phyloP scores from a whole-genome alignment of 2,329 filamentous ascomycete genomes.

The Fusarium concolor region DNA sequence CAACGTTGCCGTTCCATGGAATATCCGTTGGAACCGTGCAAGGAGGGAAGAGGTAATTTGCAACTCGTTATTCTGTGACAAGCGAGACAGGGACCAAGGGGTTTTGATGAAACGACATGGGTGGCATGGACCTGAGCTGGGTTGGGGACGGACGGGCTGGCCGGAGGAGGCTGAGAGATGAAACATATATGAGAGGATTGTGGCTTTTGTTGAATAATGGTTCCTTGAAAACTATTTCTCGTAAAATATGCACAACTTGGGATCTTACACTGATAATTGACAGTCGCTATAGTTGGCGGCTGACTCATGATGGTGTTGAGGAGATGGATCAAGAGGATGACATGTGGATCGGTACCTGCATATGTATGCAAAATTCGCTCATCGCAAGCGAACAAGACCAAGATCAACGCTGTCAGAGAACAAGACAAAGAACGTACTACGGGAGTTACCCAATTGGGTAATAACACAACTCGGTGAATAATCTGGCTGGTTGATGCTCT shows the following conservation, averaged over 20 bases:
- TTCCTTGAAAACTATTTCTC: not conserved
- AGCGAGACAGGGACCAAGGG: constrained; percentile 29
- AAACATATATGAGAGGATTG: constrained; percentile 19
- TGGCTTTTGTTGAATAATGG: not conserved
- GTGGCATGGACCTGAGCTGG: not conserved
- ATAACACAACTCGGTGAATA: constrained; percentile 15
- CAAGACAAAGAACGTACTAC: not conserved
- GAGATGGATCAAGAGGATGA: not conserved
- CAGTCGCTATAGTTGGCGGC: not conserved
- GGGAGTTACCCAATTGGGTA: constrained; percentile 21
- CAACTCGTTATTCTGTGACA: constrained; percentile 36
- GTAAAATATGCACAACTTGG: not conserved
- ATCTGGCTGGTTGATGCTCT: constrained; percentile 26
- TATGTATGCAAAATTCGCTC: constrained; percentile 14
- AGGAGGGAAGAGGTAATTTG: constrained; percentile 14
- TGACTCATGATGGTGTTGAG: not conserved
- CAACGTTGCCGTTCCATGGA: not conserved
- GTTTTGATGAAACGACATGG: constrained; percentile 36
- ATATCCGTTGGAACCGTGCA: constrained; percentile 9
- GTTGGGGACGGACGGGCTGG: constrained; percentile 10
- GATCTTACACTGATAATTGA: not conserved
- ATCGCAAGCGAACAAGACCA: not conserved
- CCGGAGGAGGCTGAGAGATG: constrained; percentile 24
- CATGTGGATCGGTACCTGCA: constrained; percentile 23
- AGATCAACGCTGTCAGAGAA: not conserved